Evolutionary conservation across 2,329 filamentous ascomycete species (phyloP), one percentile per base, ranked within the genome.

Genomic region (Aspergillus jensenii): DNA sequence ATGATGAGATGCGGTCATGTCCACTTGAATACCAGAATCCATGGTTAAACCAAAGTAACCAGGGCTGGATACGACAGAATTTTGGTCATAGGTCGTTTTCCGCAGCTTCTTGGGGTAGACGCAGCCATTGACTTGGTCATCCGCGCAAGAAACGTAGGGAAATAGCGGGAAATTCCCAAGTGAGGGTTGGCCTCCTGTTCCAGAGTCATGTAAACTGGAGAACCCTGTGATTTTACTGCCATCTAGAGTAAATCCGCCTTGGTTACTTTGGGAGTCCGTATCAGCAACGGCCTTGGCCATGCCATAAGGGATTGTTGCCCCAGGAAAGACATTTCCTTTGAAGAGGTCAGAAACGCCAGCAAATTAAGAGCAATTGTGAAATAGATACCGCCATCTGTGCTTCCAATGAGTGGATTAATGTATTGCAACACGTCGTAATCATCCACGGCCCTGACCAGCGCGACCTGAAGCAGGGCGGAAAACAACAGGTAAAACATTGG

Each of bases 91-190:
- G 3, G 66, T 55, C 47, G 76, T 67, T 70, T 79, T 61, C 70
- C 85, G 79, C 35, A 78, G 73, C 49, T 72, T 77, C 67, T 86
- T 86, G 6, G 83, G 82, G 61, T 84, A 90, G 3, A 74, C 75
- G 69, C 88, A 90, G 14, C 78, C 78, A 69, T 90, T 78, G 58
- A 90, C 74, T 27, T 85, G 80, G 59, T 88, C 84, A 39, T 76
- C 79, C 0, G 78, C 76, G 64, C 89, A 91, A 37, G 79, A 78
- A 9, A 81, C 74, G 65, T 89, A 87, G 0, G 88, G 82, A 63
- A 91, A 91, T 2, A 91, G 75, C 1, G 89, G 85, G 55, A 91
- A 91, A 67, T 90, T 90, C 6, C 89, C 89, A 1, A 91, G 76
- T 4, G 87, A 90, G 0, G 88, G 86, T 11, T 73, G 67, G 35